phyloP scores from a whole-genome alignment of 1,139 yeast species.

The Suhomyces bolitotheri region DNA sequence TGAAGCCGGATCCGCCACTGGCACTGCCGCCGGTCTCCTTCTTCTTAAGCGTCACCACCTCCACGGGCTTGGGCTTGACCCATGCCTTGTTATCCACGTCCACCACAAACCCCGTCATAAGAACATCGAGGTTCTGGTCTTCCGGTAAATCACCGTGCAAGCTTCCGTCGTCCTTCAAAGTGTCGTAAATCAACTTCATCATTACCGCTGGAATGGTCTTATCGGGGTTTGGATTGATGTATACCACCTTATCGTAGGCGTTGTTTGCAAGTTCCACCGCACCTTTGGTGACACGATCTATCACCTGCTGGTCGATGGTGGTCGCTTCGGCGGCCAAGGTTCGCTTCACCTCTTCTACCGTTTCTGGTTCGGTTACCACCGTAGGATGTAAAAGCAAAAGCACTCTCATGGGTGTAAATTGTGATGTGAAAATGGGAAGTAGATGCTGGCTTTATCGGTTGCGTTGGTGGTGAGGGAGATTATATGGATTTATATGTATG shows the following conservation, averaged over 20 bases:
- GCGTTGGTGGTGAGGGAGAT: background rate
- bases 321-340: slow-evolving; percentile 24
- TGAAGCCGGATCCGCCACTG: slow-evolving; percentile 10
- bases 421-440: background rate
- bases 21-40: slow-evolving; percentile 12
- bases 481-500: too few relatives aligned
- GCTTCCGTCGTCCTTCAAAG: slow-evolving; percentile 49
- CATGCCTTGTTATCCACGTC: slow-evolving; percentile 37
- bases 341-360: slow-evolving; percentile 42
- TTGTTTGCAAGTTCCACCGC: slow-evolving; percentile 49
- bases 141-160: slow-evolving; percentile 54
- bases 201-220: slow-evolving; percentile 45
- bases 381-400: slow-evolving; percentile 71
- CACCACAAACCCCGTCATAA: slow-evolving; percentile 64
- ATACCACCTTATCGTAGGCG: slow-evolving; percentile 51
- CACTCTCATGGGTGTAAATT: slow-evolving; percentile 31
- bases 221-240: slow-evolving; percentile 59
- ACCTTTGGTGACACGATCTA: slow-evolving; percentile 65
- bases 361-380: slow-evolving; percentile 59
- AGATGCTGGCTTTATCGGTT: background rate
- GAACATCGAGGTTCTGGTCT: slow-evolving; percentile 56
- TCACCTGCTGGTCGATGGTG: slow-evolving; percentile 58
- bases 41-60: slow-evolving; percentile 31
- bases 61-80: slow-evolving; percentile 45
- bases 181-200: slow-evolving; percentile 40